Evolutionary conservation across 2,329 filamentous ascomycete genomes (phyloP).

Genomic region (Aspergillus ibericus): DNA sequence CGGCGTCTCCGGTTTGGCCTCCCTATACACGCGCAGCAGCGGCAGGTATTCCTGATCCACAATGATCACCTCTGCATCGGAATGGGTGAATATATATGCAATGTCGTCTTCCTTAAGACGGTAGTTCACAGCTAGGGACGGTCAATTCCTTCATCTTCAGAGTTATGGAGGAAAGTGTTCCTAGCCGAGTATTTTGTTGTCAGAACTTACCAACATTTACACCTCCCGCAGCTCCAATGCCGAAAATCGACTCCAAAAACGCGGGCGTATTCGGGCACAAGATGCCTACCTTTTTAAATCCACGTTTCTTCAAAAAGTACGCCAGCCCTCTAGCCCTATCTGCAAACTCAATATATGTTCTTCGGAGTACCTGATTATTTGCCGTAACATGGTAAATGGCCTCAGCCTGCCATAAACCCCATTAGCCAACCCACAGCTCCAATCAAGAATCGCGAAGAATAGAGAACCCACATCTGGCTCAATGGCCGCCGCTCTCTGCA

Average conservation of each 20-base stretch:
- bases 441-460: too few relatives aligned
- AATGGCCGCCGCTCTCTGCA: slow-evolving; percentile 81
- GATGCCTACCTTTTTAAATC: slow-evolving; percentile 76
- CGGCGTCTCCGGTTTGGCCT: slow-evolving; percentile 61
- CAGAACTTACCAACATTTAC: slow-evolving; percentile 67
- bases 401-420: slow-evolving; percentile 53
- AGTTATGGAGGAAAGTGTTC: too few relatives aligned
- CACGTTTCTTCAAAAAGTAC: slow-evolving; percentile 77
- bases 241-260: slow-evolving; percentile 88
- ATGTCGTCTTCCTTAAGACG: slow-evolving; percentile 81
- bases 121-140: slow-evolving; percentile 61
- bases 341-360: slow-evolving; percentile 78
- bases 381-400: slow-evolving; percentile 84
- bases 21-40: slow-evolving; percentile 67
- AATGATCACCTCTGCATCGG: slow-evolving; percentile 82
- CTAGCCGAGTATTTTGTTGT: too few relatives aligned
- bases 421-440: too few relatives aligned
- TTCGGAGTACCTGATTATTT: slow-evolving; percentile 70
- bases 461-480: slow-evolving; percentile 66
- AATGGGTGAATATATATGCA: slow-evolving; percentile 83
- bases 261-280: slow-evolving; percentile 91
- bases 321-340: slow-evolving; percentile 84
- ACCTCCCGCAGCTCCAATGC: slow-evolving; percentile 76
- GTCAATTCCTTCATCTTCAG: background rate
- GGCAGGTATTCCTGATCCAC: slow-evolving; percentile 77